Evolutionary conservation across 257 asterid genomes (phyloP).

Genomic region (Rauvolfia tetraphylla): DNA sequence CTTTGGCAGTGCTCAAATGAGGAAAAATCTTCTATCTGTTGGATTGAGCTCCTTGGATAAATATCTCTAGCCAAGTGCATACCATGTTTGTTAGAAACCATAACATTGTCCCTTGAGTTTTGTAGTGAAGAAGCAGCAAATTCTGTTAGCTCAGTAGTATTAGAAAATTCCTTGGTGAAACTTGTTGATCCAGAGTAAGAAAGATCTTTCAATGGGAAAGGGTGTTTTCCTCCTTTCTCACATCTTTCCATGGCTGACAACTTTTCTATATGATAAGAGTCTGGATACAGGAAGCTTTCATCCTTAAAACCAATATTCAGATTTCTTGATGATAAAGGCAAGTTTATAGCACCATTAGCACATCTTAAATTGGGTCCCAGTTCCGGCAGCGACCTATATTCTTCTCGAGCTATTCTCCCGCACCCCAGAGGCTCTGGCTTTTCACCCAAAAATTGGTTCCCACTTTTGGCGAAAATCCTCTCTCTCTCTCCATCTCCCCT

Average conservation of each 20-base stretch:
- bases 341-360: too few relatives aligned
- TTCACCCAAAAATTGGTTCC: too few relatives aligned
- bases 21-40: background rate
- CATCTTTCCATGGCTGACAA: slow-evolving; percentile 16
- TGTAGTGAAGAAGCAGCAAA: slow-evolving; percentile 13
- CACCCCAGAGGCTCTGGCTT: too few relatives aligned
- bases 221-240: slow-evolving; percentile 19
- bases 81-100: slow-evolving; percentile 14
- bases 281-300: slow-evolving; percentile 18
- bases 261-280: slow-evolving; percentile 19
- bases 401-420: too few relatives aligned
- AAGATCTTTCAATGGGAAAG: slow-evolving; percentile 9
- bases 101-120: slow-evolving; percentile 19
- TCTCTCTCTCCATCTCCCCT: too few relatives aligned
- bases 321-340: too few relatives aligned
- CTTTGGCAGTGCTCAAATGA: slow-evolving; percentile 6
- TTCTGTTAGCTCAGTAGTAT: slow-evolving; percentile 16
- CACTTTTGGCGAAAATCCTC: too few relatives aligned
- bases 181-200: slow-evolving; percentile 12
- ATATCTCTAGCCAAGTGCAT: slow-evolving; percentile 9
- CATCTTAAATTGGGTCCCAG: too few relatives aligned
- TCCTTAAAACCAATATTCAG: background rate
- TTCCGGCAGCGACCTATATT: too few relatives aligned
- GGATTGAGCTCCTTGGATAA: slow-evolving; percentile 8
- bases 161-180: slow-evolving; percentile 12